These are phyloP conservation scores for Arthrocladium fulminans DNA, from an alignment of 2,329 filamentous ascomycete species.

Conservation along the genomic window DNA sequence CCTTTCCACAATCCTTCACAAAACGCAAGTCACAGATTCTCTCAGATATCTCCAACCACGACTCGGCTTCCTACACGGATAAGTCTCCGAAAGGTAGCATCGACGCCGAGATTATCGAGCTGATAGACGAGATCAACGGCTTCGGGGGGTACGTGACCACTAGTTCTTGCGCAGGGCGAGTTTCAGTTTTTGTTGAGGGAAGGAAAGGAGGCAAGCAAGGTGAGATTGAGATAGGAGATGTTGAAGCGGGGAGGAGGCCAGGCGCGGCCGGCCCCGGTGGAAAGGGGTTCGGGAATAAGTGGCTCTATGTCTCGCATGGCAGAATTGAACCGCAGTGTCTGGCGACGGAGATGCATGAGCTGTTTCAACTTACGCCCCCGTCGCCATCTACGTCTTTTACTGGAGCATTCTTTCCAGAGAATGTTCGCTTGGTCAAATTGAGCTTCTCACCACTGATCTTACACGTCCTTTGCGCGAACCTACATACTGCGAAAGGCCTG, in stretches of 20 bases:
- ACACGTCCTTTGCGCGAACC: constrained; percentile 71
- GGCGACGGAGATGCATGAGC: background rate
- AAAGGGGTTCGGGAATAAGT: constrained; percentile 70
- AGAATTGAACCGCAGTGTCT: no score
- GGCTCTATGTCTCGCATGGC: constrained; percentile 90
- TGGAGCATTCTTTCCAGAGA: constrained; percentile 12
- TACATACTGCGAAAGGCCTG: constrained; percentile 58
- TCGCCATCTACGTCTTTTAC: background rate
- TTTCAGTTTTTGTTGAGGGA: constrained; percentile 83
- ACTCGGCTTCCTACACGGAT: constrained; percentile 61
- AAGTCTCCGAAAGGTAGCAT: constrained; percentile 82
- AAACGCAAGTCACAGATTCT: constrained; percentile 65
- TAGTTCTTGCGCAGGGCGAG: constrained; percentile 80
- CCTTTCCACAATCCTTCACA: background rate
- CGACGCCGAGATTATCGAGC: constrained; percentile 67
- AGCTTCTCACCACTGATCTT: constrained; percentile 45
- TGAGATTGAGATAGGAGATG: background rate
- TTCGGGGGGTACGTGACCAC: constrained; percentile 74
- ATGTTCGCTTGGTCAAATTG: constrained; percentile 15
- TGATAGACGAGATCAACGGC: constrained; percentile 55
- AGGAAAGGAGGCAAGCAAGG: constrained; percentile 39
- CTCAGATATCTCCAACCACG: constrained; percentile 57
- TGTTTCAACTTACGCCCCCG: background rate
- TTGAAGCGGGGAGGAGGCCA: background rate
- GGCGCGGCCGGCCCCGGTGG: constrained; percentile 62